Evolutionary conservation across 306 rosid genomes (phyloP).

Genomic region (Quercus alba): DNA sequence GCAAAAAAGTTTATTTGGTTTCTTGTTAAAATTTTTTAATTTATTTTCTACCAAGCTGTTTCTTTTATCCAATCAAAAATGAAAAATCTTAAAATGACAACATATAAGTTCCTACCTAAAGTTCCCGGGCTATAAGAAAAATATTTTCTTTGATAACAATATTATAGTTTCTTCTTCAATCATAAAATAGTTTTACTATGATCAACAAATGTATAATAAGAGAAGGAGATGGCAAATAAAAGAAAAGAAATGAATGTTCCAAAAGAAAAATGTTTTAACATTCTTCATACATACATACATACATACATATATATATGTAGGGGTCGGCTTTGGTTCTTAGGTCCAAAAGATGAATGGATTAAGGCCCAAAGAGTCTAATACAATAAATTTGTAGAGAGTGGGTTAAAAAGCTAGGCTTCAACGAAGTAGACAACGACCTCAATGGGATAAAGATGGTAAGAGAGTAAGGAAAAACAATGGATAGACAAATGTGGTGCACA

Average conservation of each 20-base stretch:
- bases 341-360: too few relatives aligned
- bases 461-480: too few relatives aligned
- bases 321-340: too few relatives aligned
- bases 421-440: too few relatives aligned
- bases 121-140: neutral
- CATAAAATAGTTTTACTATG: neutral
- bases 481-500: too few relatives aligned
- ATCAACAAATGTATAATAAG: neutral
- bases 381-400: too few relatives aligned
- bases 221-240: neutral
- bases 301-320: too few relatives aligned
- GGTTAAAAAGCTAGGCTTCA: too few relatives aligned
- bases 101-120: neutral
- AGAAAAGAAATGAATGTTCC: neutral
- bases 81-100: conserved; percentile 7
- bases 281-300: too few relatives aligned
- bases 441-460: too few relatives aligned
- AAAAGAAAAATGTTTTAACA: neutral
- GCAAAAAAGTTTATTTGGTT: conserved; percentile 51
- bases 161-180: neutral
- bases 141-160: neutral
- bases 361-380: too few relatives aligned
- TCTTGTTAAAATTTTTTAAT: conserved; percentile 27
- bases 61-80: neutral
- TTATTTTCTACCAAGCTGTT: neutral